Conservation (phyloP, 805 yeast genomes). For the Saturnispora silvae region DNA sequence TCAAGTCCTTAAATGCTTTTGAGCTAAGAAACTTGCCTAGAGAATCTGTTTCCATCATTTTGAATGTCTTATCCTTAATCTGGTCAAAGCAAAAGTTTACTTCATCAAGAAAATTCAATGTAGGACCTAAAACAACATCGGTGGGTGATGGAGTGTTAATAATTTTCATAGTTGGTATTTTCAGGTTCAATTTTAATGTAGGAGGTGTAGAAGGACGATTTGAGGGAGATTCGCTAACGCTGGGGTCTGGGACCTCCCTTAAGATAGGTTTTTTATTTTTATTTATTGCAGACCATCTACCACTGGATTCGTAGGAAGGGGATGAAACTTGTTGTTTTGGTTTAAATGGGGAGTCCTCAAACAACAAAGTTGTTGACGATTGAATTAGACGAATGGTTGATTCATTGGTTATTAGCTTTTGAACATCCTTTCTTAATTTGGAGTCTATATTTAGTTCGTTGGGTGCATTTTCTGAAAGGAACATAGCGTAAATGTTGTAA, state of each 20-base stretch:
- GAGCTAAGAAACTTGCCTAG: constrained; percentile 55
- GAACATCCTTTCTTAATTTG: constrained; percentile 12
- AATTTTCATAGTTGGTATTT: constrained; percentile 21
- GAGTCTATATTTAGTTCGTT: constrained; percentile 58
- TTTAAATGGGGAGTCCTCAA: background rate
- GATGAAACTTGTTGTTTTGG: background rate
- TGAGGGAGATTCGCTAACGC: too few species aligned
- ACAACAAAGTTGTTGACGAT: background rate
- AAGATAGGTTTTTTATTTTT: background rate
- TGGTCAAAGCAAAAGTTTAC: constrained; percentile 36
- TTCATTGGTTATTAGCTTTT: constrained; percentile 4
- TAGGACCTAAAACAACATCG: constrained; percentile 23
- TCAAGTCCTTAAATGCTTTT: constrained; percentile 26
- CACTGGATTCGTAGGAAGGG: background rate
- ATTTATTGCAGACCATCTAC: background rate
- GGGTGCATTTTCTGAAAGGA: constrained; percentile 56
- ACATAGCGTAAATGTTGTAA: constrained; percentile 55
- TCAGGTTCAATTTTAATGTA: constrained; percentile 4
- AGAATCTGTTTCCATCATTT: constrained; percentile 64
- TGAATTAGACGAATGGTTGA: background rate
- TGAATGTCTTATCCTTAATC: constrained; percentile 39
- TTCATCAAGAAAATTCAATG: constrained; percentile 28
- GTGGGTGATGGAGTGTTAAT: constrained; percentile 23
- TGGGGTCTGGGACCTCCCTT: background rate
- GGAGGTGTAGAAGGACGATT: background rate